A percentile compares a stretch with the other conserved stretches of the same genome.
These are phyloP conservation scores for Floccularia luteovirens DNA, from an alignment of 768 basidiomycete genomes.

Conservation along the genomic window DNA sequence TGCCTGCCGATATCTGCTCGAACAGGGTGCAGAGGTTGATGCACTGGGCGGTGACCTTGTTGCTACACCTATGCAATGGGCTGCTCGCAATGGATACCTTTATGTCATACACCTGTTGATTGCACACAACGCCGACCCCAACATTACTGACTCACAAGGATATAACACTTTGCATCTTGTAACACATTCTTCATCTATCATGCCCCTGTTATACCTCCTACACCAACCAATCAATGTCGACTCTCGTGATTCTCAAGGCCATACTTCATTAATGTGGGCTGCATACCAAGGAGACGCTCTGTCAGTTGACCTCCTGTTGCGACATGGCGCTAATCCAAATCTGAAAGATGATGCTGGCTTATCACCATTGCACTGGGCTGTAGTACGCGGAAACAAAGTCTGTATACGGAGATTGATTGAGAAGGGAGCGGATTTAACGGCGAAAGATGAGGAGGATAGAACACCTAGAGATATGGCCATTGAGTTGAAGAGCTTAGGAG, in stretches of 20 bases:
- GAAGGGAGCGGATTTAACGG: constrained; percentile 75
- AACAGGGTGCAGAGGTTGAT: constrained; percentile 92
- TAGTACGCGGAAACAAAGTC: constrained; percentile 86
- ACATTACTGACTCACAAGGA: constrained; percentile 85
- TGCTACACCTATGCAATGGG: constrained; percentile 97
- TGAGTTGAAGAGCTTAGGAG: constrained; percentile 84
- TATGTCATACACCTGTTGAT: constrained; percentile 93
- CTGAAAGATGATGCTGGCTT: constrained; percentile 77
- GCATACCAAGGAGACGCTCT: constrained; percentile 98
- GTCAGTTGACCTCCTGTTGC: constrained; percentile 83
- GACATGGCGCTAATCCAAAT: constrained; percentile 78
- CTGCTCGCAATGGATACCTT: constrained; percentile 93
- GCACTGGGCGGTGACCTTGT: constrained; percentile 89
- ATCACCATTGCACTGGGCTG: constrained; percentile 94
- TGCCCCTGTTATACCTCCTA: constrained; percentile 87
- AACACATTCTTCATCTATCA: constrained; percentile 89
- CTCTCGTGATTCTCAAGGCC: constrained; percentile 83
- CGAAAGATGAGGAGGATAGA: constrained; percentile 78
- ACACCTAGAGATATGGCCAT: constrained; percentile 93
- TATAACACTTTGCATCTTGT: constrained; percentile 96
- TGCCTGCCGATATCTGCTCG: constrained; percentile 80
- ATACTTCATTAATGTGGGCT: constrained; percentile 97
- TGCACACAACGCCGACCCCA: constrained; percentile 87
- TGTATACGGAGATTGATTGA: constrained; percentile 83
- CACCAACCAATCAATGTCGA: constrained; percentile 94